Conservation (phyloP, 2,329 filamentous ascomycete genomes). For the Laburnicola sp. region DNA sequence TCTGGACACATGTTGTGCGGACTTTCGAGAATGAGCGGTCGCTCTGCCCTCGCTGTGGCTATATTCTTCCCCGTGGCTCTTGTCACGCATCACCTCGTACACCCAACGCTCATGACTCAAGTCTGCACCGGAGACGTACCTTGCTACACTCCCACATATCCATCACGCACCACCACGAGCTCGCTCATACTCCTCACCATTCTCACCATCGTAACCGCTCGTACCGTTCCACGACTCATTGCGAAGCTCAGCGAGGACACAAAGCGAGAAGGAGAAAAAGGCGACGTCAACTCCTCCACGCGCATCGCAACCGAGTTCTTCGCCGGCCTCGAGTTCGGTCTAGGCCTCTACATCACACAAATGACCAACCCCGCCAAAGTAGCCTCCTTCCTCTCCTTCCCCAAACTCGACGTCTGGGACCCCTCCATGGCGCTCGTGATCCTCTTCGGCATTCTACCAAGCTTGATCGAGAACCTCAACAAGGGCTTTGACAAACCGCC, state of each 20-base stretch:
- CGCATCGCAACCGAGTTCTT: conserved; percentile 48
- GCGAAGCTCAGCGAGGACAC: conserved; percentile 3
- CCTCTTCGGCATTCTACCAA: conserved; percentile 55
- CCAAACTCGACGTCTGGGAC: conserved; percentile 51
- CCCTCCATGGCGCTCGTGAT: conserved; percentile 56
- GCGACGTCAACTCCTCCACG: conserved; percentile 21
- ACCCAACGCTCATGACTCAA: conserved; percentile 45
- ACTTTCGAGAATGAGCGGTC: conserved; percentile 53
- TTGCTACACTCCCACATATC: conserved; percentile 54
- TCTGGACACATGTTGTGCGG: conserved; percentile 62
- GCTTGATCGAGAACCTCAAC: conserved; percentile 41
- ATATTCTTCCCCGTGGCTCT: conserved; percentile 41
- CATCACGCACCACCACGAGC: conserved; percentile 34
- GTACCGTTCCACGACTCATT: conserved; percentile 27
- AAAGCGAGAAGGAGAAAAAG: conserved; percentile 13
- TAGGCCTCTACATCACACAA: conserved; percentile 56
- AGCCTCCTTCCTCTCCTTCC: conserved; percentile 54
- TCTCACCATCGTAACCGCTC: conserved; percentile 29
- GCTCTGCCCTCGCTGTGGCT: conserved; percentile 52
- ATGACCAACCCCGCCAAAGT: conserved; percentile 58
- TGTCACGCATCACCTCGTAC: conserved; percentile 44
- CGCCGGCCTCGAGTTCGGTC: conserved; percentile 55
- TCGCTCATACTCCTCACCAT: conserved; percentile 42
- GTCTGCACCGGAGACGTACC: conserved; percentile 45
- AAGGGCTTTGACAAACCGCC: conserved; percentile 42